These are phyloP conservation scores for Ogataea ramenticola DNA, from an alignment of 805 yeast species.

Conservation along the genomic window DNA sequence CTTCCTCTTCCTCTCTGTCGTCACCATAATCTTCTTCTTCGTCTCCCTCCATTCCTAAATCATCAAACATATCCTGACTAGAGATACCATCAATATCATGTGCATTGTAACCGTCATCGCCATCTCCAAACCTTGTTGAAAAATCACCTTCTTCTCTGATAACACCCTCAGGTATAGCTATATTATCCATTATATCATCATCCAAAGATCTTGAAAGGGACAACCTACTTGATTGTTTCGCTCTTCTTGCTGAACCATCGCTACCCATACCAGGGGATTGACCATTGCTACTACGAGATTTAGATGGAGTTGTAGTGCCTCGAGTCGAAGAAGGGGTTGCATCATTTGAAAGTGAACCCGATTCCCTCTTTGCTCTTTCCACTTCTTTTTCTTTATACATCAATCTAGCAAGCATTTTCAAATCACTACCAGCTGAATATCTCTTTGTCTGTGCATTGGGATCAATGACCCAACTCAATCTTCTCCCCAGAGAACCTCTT, in stretches of 20 bases:
- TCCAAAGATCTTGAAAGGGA: constrained; percentile 18
- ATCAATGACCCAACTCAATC: constrained; percentile 1
- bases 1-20: constrained; percentile 4
- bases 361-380: constrained; percentile 7
- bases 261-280: too few species aligned
- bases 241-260: constrained; percentile 9
- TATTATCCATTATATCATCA: constrained; percentile 18
- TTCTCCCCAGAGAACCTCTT: not conserved
- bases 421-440: constrained; percentile 26
- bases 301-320: not conserved
- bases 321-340: too few species aligned
- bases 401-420: constrained; percentile 23
- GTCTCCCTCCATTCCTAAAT: not conserved
- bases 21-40: not conserved
- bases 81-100: not conserved
- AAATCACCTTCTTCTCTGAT: constrained; percentile 22
- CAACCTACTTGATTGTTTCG: constrained; percentile 16
- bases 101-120: constrained; percentile 2
- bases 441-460: constrained; percentile 8
- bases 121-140: constrained; percentile 9
- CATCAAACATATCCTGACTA: not conserved
- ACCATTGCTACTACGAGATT: too few species aligned
- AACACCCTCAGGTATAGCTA: constrained; percentile 29
- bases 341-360: not conserved
- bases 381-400: constrained; percentile 18